Evolutionary conservation across 2,329 filamentous ascomycete species (phyloP).

Genomic region (Cercospora berteroae): DNA sequence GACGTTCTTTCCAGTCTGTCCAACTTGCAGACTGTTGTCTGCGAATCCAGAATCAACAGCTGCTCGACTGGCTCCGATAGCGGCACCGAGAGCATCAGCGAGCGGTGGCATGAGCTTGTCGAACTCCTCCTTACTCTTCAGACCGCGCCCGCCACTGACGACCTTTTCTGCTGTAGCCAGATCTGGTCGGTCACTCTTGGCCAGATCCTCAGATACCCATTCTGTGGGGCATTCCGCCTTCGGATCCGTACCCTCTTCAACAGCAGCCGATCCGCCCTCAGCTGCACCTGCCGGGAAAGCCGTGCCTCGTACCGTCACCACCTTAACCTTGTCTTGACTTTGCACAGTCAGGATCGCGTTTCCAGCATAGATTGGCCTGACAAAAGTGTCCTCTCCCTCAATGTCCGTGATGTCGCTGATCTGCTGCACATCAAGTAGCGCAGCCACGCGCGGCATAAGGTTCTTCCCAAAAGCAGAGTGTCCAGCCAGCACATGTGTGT

Average conservation of each 20-base stretch:
- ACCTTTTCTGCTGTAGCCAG: slow-evolving; percentile 84
- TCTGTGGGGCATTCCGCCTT: slow-evolving; percentile 71
- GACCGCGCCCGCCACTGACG: slow-evolving; percentile 86
- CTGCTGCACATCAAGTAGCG: slow-evolving; percentile 86
- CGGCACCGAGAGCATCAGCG: slow-evolving; percentile 89
- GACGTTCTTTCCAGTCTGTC: slow-evolving; percentile 98
- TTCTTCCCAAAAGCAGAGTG: slow-evolving; percentile 98
- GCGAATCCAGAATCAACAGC: slow-evolving; percentile 97
- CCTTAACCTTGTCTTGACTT: slow-evolving; percentile 78
- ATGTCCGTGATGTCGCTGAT: slow-evolving; percentile 88
- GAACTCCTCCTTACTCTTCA: slow-evolving; percentile 98
- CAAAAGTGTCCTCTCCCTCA: slow-evolving; percentile 88
- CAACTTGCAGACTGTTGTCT: slow-evolving; percentile 96
- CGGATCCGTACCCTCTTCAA: slow-evolving; percentile 82
- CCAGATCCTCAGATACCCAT: slow-evolving; percentile 91
- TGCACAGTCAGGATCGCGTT: slow-evolving; percentile 97
- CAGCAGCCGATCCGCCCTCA: slow-evolving; percentile 68
- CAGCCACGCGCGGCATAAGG: slow-evolving; percentile 84
- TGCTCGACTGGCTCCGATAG: slow-evolving; percentile 89
- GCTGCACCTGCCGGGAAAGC: slow-evolving; percentile 76
- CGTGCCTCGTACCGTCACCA: slow-evolving; percentile 90
- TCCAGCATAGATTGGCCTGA: slow-evolving; percentile 94
- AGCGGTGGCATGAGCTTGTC: slow-evolving; percentile 88
- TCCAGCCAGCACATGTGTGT: slow-evolving; percentile 84
- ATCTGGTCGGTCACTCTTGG: slow-evolving; percentile 91